Percentiles rank a stretch among this genome's conserved stretches.
phyloP scores from a whole-genome alignment of 192 early-diverging fungal genomes.

The Phycomyces nitens region DNA sequence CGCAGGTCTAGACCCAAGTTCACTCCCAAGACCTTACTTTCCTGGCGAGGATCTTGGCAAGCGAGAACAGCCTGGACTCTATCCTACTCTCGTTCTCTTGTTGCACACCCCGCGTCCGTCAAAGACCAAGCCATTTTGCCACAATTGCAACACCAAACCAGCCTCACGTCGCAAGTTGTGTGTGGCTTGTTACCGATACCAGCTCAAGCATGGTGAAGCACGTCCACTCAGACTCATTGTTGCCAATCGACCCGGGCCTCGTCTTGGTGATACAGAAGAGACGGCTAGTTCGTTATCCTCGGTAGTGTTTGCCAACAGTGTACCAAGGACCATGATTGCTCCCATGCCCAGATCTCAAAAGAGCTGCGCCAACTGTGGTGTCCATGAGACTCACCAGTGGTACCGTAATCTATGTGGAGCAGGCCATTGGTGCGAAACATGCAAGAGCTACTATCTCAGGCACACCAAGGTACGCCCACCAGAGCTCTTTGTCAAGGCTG shows the following conservation, averaged over 20 bases:
- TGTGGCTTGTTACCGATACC: slow-evolving; percentile 36
- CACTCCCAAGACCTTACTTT: slow-evolving; percentile 15
- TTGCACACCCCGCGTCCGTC: slow-evolving; percentile 23
- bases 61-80: slow-evolving; percentile 9
- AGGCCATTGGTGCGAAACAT: slow-evolving; percentile 36
- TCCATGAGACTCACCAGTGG: slow-evolving; percentile 34
- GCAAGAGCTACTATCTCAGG: slow-evolving; percentile 33
- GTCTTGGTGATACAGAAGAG: neutral
- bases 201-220: slow-evolving; percentile 28
- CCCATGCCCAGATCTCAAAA: slow-evolving; percentile 2
- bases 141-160: slow-evolving; percentile 30
- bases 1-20: slow-evolving; percentile 12
- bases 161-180: slow-evolving; percentile 27
- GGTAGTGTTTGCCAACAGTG: neutral
- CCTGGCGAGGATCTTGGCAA: neutral
- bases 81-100: slow-evolving; percentile 13
- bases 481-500: slow-evolving; percentile 29
- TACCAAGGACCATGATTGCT: neutral
- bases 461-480: slow-evolving; percentile 24
- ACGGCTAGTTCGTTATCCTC: too few relatives aligned
- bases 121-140: slow-evolving; percentile 28
- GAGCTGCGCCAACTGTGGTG: slow-evolving; percentile 27
- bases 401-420: slow-evolving; percentile 32
- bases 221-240: slow-evolving; percentile 26
- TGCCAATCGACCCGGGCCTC: slow-evolving; percentile 19